These are phyloP conservation scores for Cymodocea nodosa DNA, from an alignment of 116 monocot species.

Conservation along the genomic window DNA sequence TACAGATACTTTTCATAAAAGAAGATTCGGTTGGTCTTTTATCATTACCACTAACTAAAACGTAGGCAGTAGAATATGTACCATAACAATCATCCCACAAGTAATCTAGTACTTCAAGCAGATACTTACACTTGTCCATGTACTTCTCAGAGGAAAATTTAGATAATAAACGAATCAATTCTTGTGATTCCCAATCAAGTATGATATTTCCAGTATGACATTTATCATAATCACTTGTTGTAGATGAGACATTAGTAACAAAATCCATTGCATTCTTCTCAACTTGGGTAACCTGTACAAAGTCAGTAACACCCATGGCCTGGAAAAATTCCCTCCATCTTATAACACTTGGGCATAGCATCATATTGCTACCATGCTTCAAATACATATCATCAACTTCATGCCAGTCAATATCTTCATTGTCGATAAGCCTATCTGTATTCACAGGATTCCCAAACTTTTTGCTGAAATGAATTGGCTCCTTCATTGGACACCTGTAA, in stretches of 20 bases:
- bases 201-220: slow-evolving; percentile 12
- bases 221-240: slow-evolving; percentile 1
- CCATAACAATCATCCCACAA: slow-evolving; percentile 85
- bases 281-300: slow-evolving; percentile 55
- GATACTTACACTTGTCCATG: slow-evolving; percentile 57
- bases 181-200: slow-evolving; percentile 84
- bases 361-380: slow-evolving; percentile 40
- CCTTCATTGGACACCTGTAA: slow-evolving; percentile 38
- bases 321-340: slow-evolving; percentile 71
- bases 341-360: slow-evolving; percentile 14
- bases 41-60: slow-evolving; percentile 12
- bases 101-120: slow-evolving; percentile 85
- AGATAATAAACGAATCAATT: slow-evolving; percentile 53
- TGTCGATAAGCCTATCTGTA: slow-evolving; percentile 29
- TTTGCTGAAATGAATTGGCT: slow-evolving; percentile 74
- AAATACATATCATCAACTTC: slow-evolving; percentile 75
- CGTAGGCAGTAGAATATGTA: slow-evolving; percentile 16
- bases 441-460: slow-evolving; percentile 74
- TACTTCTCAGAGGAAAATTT: slow-evolving; percentile 40
- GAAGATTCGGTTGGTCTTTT: slow-evolving; percentile 34
- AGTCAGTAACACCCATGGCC: slow-evolving; percentile 87
- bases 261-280: slow-evolving; percentile 26
- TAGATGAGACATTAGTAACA: slow-evolving; percentile 5
- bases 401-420: slow-evolving; percentile 36
- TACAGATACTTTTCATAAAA: slow-evolving; percentile 43